Evolutionary conservation across 1,139 yeast genomes (phyloP), one percentile per base, ranked within the genome.

Genomic region (Magnusiomyces suaveolens): DNA sequence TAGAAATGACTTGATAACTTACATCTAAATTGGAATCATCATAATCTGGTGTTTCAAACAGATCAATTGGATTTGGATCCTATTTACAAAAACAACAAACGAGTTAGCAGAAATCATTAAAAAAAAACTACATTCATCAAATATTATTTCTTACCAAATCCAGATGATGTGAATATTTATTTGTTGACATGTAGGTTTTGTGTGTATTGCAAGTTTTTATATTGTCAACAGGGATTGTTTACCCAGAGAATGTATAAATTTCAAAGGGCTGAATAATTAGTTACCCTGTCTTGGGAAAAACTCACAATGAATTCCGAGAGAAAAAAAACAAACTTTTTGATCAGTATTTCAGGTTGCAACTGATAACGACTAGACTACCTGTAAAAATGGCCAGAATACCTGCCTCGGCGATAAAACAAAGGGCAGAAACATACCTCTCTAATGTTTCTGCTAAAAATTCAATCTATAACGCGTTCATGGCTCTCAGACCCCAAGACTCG

Each of bases 381-480:
- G n/a, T n/a, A 41, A 44, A 23, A 3, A 46, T 46, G 48, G 20
- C 39, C n/a, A 46, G 20, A 46, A 16, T 46, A 16, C 3, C 48
- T n/a, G 6, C 21, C 8, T 46, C 48, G 12, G 38, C 39, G 2
- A 16, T 46, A 12, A 26, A 32, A n/a, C 39, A 51, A 32, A 49
- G 61, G 46, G 67, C 66, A 6, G 64, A 62, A 56, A 46, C 50
- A 14, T 63, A 61, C 48, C 57, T 66, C 41, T 52, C 59, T 21
- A 65, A 64, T 18, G 69, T 70, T 46, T 59, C 63, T 21, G 57
- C 58, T 6, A 62, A 57, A n/a, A 71, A 70, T 52, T 47, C 59
- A 2, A 56, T 62, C 10, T 57, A 66, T 48, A 71, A 70, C 51
- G 75, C 75, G 3, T 60, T 72, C 49, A 63, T 67, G 16, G 60